Evolutionary conservation across 1,284 basidiomycete species (phyloP), one percentile per base, ranked within the genome.

Genomic region (Papiliotrema nemorosa): DNA sequence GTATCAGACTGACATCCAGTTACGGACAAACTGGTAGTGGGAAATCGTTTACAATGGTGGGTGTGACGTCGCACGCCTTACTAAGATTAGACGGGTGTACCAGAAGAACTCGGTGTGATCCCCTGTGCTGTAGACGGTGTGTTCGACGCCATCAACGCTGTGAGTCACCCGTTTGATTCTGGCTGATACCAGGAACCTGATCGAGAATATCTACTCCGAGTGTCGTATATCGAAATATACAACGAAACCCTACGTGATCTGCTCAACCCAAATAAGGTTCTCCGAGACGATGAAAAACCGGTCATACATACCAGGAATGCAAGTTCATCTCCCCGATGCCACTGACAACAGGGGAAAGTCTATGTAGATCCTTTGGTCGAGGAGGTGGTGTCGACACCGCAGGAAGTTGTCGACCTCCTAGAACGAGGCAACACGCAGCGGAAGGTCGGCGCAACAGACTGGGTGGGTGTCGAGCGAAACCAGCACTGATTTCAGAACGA

Each of bases 211-310:
- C 66, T 81, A 7, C 68, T 82, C 2, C 72, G 80, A 16, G 79
- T 81, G 16, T 79, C 79, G 7, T 82, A 81, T 58, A 73, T 82
- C 44, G 81, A 76, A 55, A 81, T 82, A 53, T 82, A 82, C 73
- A 82, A 82, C 58, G 81, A 82, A 53, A 74, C 75, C 2, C 68
- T 82, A n/a, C 75, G 78, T 24, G 81, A 82, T 57, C 69, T 82
- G 10, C 67, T 77, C 21, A 69, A 69, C 46, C 63, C 61, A 37
- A 70, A 68, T 47, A 70, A 62, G 57, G 66, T 60, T 14, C 44
- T 64, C 31, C 60, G 49, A 14, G 67, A 71, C 26, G 63, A 69
- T 33, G 69, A 68, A 47, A 68, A 59, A 41, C 75, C 73, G 5
- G 58, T 52, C 4, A 73, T 76, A 21, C 72, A 74, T 51, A 68